Evolutionary conservation across 495 filamentous ascomycete genomes (phyloP).

Genomic region (Jackrogersella multiformis): DNA sequence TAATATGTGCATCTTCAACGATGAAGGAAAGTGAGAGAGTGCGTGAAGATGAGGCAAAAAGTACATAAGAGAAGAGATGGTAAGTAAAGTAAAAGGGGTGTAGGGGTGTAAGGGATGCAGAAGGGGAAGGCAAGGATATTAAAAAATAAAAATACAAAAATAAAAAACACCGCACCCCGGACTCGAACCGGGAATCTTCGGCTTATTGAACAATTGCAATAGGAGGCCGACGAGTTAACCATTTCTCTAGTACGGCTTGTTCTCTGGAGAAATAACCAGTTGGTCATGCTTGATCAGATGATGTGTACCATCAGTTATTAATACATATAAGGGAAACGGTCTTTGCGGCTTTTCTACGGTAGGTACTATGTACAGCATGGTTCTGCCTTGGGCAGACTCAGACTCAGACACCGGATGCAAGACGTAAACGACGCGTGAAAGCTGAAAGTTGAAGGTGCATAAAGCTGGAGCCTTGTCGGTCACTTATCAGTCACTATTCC

Average conservation of each 20-base stretch:
- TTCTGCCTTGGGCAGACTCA: constrained; percentile 1
- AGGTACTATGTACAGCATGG: background rate
- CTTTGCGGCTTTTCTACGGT: constrained; percentile 1
- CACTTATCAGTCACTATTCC: no score
- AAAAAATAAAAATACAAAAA: background rate
- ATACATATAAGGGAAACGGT: constrained; percentile 16
- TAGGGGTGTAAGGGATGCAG: no score
- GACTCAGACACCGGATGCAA: background rate
- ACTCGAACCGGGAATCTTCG: constrained; percentile 44
- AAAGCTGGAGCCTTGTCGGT: background rate
- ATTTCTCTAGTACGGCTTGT: constrained; percentile 40
- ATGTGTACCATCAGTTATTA: background rate
- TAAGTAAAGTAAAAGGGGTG: no score
- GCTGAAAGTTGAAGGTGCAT: background rate
- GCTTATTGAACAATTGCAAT: constrained; percentile 20
- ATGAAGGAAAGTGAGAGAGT: background rate
- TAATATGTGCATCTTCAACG: no score
- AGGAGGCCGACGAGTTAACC: constrained; percentile 44
- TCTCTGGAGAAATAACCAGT: no score
- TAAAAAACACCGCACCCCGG: constrained; percentile 35
- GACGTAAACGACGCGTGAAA: no score
- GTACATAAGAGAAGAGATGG: no score
- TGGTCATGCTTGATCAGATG: background rate
- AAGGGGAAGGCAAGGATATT: no score
- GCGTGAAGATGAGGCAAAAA: background rate